Evolutionary conservation across 1,284 basidiomycete species (phyloP).

Genomic region (Pseudozyma pruni): DNA sequence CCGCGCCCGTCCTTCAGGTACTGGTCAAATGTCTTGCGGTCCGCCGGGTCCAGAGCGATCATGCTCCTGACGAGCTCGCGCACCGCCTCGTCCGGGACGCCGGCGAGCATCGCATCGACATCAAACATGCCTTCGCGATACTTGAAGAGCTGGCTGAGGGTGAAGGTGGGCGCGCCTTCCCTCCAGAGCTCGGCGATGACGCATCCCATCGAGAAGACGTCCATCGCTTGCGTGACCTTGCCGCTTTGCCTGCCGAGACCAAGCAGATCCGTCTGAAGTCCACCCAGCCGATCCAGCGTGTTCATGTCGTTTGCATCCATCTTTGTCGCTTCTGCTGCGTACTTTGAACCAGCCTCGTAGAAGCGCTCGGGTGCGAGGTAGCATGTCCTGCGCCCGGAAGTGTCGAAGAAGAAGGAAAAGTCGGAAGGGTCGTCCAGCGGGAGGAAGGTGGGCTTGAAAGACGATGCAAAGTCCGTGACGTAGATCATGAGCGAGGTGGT

Average conservation of each 20-base stretch:
- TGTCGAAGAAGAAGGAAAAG: slow-evolving; percentile 98
- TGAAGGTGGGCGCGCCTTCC: slow-evolving; percentile 93
- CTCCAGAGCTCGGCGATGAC: slow-evolving; percentile 96
- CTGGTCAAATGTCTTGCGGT: slow-evolving; percentile 83
- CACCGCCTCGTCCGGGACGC: slow-evolving; percentile 83
- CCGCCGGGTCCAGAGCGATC: slow-evolving; percentile 81
- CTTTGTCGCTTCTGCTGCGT: slow-evolving; percentile 3
- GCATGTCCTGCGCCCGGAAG: slow-evolving; percentile 89
- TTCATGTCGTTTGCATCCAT: neutral
- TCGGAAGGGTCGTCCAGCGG: slow-evolving; percentile 96
- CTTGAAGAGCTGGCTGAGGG: slow-evolving; percentile 93
- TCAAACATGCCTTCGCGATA: slow-evolving; percentile 87
- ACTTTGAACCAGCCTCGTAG: slow-evolving; percentile 79
- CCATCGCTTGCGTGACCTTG: slow-evolving; percentile 93
- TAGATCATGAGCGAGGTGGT: slow-evolving; percentile 96
- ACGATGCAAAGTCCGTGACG: slow-evolving; percentile 92
- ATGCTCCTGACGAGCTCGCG: slow-evolving; percentile 82
- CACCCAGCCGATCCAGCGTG: slow-evolving; percentile 19
- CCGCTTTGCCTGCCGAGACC: slow-evolving; percentile 74
- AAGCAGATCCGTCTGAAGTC: slow-evolving; percentile 49
- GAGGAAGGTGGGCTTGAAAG: slow-evolving; percentile 92
- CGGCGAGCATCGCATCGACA: slow-evolving; percentile 78
- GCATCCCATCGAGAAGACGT: slow-evolving; percentile 94
- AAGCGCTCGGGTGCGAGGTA: slow-evolving; percentile 97
- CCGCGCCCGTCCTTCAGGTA: slow-evolving; percentile 80